phyloP scores from a whole-genome alignment of 2,329 filamentous ascomycete genomes.

The Colletotrichum nymphaeae region DNA sequence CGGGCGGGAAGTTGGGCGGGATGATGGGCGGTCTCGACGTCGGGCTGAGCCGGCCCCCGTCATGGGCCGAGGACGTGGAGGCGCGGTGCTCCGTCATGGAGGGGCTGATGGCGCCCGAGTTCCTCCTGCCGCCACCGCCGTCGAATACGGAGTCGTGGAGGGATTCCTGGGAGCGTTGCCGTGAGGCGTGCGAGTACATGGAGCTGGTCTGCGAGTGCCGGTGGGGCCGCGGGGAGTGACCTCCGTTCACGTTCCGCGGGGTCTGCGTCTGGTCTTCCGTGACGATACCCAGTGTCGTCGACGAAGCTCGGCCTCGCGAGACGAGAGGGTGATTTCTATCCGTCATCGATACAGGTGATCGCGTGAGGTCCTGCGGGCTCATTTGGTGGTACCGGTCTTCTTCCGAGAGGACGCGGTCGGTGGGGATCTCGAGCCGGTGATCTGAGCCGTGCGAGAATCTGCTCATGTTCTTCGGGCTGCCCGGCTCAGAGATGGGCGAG shows the following conservation, averaged over 20 bases:
- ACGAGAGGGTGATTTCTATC: neutral
- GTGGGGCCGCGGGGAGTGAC: neutral
- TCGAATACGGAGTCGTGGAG: constrained; percentile 50
- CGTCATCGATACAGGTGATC: neutral
- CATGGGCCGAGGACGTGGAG: constrained; percentile 26
- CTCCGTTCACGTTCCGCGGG: neutral
- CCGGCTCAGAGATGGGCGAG: constrained; percentile 25
- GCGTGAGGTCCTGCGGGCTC: constrained; percentile 16
- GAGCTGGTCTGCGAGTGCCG: constrained; percentile 33
- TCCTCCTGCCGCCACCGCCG: constrained; percentile 44
- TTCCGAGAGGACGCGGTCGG: constrained; percentile 18
- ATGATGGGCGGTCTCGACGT: constrained; percentile 8
- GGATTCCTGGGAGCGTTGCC: constrained; percentile 48
- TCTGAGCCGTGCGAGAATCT: constrained; percentile 7
- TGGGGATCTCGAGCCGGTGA: constrained; percentile 13
- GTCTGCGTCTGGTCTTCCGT: constrained; percentile 20
- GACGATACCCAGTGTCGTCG: constrained; percentile 1
- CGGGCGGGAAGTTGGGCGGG: constrained; percentile 27
- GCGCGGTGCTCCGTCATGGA: constrained; percentile 37
- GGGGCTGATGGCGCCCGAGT: constrained; percentile 39
- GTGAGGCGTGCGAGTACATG: constrained; percentile 38
- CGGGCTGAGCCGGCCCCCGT: constrained; percentile 22
- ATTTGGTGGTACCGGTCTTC: constrained; percentile 32
- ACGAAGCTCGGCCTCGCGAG: constrained; percentile 1
- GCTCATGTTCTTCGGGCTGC: constrained; percentile 3